Evolutionary conservation across 2,329 filamentous ascomycete species (phyloP).

Genomic region (Paracoccidioides brasiliensis): DNA sequence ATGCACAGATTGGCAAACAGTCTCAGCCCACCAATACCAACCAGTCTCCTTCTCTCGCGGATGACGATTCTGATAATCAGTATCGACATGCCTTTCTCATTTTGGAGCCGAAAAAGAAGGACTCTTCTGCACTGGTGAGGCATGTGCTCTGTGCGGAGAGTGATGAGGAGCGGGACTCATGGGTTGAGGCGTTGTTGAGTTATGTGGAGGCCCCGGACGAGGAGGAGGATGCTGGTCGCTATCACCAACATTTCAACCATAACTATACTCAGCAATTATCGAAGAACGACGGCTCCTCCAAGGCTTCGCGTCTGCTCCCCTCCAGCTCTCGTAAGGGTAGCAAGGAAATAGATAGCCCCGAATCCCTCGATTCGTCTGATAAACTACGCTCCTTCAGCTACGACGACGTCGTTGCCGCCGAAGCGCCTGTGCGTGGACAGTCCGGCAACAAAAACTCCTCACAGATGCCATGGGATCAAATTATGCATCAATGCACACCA

Average conservation of each 20-base stretch:
- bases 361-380: slow-evolving; percentile 19
- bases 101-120: slow-evolving; percentile 90
- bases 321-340: slow-evolving; percentile 18
- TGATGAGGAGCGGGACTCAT: slow-evolving; percentile 79
- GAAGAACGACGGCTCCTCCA: slow-evolving; percentile 12
- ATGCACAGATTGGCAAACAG: slow-evolving; percentile 90
- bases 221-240: slow-evolving; percentile 12
- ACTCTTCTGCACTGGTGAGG: slow-evolving; percentile 72
- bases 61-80: slow-evolving; percentile 75
- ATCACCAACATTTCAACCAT: slow-evolving; percentile 10
- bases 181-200: slow-evolving; percentile 80
- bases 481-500: slow-evolving; percentile 18
- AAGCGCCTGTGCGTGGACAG: slow-evolving; percentile 42
- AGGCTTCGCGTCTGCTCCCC: slow-evolving; percentile 14
- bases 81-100: slow-evolving; percentile 95
- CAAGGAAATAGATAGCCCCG: slow-evolving; percentile 28
- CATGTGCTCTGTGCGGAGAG: slow-evolving; percentile 95
- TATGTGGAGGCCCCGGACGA: slow-evolving; percentile 66
- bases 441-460: slow-evolving; percentile 25
- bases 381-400: slow-evolving; percentile 40
- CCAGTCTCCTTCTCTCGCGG: slow-evolving; percentile 46
- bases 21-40: slow-evolving; percentile 46
- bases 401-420: slow-evolving; percentile 43
- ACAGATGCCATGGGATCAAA: slow-evolving; percentile 21
- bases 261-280: slow-evolving; percentile 4